phyloP scores from a whole-genome alignment of 768 basidiomycete species.

The Lactifluus pinguis region DNA sequence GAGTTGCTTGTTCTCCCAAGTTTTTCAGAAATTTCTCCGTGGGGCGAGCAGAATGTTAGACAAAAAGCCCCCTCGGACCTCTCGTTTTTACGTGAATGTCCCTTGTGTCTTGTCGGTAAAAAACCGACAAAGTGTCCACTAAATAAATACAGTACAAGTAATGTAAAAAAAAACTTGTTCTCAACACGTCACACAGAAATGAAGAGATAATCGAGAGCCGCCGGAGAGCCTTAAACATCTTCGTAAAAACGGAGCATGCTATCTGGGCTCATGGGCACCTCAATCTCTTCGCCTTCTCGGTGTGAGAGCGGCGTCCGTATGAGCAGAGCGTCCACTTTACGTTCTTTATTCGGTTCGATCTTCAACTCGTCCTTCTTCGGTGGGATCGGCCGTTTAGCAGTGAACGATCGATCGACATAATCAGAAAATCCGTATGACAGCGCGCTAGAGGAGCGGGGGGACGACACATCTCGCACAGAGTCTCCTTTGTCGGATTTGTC shows the following conservation, averaged over 20 bases:
- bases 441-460: background rate
- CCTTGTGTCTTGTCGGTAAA: background rate
- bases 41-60: background rate
- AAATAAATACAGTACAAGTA: background rate
- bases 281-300: slow-evolving; percentile 1
- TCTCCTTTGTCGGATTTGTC: slow-evolving; percentile 1
- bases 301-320: background rate
- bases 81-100: background rate
- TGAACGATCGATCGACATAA: background rate
- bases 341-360: too few relatives aligned
- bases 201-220: too few relatives aligned
- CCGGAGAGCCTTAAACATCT: background rate
- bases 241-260: background rate
- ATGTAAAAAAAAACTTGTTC: background rate
- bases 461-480: background rate
- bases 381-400: background rate
- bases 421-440: background rate
- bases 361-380: background rate
- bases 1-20: background rate
- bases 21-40: background rate
- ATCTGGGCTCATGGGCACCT: background rate
- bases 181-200: background rate
- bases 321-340: background rate
- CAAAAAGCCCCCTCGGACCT: background rate
- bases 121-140: background rate